Base-by-base conservation (phyloP, 176 grass and related monocot genomes). In the Rhynchospora tenuis region DNA sequence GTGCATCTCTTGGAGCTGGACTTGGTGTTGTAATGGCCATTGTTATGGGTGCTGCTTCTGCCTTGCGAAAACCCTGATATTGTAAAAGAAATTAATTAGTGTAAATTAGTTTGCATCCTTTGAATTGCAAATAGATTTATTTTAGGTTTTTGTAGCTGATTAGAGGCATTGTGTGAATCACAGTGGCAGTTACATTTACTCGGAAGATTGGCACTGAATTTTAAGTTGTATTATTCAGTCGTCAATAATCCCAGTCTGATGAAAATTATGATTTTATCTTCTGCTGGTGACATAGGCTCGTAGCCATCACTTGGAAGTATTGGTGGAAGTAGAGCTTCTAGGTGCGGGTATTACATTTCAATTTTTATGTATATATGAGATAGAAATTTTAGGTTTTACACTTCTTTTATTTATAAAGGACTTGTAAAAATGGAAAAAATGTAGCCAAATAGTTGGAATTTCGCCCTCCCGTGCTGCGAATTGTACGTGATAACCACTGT, bases 1-100 rank as follows among this genome's bases (percentile, higher is more conserved):
- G 95, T 78, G 90, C 95, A 80, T 98, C 92, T 38, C 85, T 94
- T 64, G 95, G 95, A 69, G 92, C 92, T 61, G 92, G 95, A 12
- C 89, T 98, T 38, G 95, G 95, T 26, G 59, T 98, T 82, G 90
- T 94, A 78, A 91, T 98, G 95, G 90, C 95, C 42, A 81, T 98
- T 81, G 91, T 94, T 75, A 98, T 98, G 95, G 95, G 95, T 52
- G 95, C 95, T 58, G 92, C 90, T 69, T 98, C 95, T 83, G 89
- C 92, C 14, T 85, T 94, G 50, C 86, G 95, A 66, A 98, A 98
- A 73, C 92, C 95, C 2, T 94, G 82, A 93, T 75, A 57, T 24
- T 80, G 16, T 67, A 33, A 47, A 55, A 29, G 12, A 29, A 27
- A 76, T 76, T 8, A 12, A 76, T 16, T 28, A 28, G 45, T 4